Evolutionary conservation across 2,329 filamentous ascomycete species (phyloP).

Genomic region (Sarocladium kiliense): DNA sequence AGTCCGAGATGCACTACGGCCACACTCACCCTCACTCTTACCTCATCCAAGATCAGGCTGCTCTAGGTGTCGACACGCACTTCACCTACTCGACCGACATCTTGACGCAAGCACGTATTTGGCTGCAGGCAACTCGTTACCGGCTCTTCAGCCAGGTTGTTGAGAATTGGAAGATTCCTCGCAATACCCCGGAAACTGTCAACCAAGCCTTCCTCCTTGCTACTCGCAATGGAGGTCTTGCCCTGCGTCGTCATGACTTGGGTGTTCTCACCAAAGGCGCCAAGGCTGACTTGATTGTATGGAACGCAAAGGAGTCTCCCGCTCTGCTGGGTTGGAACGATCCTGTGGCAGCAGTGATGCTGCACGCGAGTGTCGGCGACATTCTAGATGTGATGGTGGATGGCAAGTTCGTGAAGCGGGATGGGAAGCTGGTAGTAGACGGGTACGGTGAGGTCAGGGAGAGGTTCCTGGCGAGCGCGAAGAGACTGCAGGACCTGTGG

Average conservation of each 20-base stretch:
- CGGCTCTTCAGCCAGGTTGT: slow-evolving; percentile 33
- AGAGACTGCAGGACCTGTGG: slow-evolving; percentile 9
- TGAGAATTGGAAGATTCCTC: slow-evolving; percentile 35
- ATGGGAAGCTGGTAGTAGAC: slow-evolving; percentile 28
- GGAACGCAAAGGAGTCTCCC: slow-evolving; percentile 40
- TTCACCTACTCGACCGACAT: slow-evolving; percentile 47
- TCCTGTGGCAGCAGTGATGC: slow-evolving; percentile 49
- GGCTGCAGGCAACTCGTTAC: slow-evolving; percentile 41
- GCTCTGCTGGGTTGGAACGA: slow-evolving; percentile 49
- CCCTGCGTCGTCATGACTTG: slow-evolving; percentile 44
- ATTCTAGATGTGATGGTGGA: slow-evolving; percentile 45
- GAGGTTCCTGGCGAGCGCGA: slow-evolving; percentile 11
- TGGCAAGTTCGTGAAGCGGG: slow-evolving; percentile 42
- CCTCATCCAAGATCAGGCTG: slow-evolving; percentile 42
- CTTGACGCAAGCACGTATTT: slow-evolving; percentile 43
- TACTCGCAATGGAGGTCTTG: slow-evolving; percentile 46
- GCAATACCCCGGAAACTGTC: slow-evolving; percentile 45
- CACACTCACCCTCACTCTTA: slow-evolving; percentile 40
- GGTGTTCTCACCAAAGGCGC: slow-evolving; percentile 43
- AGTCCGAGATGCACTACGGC: slow-evolving; percentile 56
- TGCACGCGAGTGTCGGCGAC: slow-evolving; percentile 49
- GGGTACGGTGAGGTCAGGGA: slow-evolving; percentile 13
- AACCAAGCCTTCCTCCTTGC: slow-evolving; percentile 51
- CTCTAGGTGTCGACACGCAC: slow-evolving; percentile 50
- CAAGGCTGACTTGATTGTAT: slow-evolving; percentile 50